A percentile compares a stretch with the other conserved stretches of the same genome.
These are phyloP conservation scores for Closterium sp. DNA, from an alignment of 139 green algal species.

Conservation along the genomic window DNA sequence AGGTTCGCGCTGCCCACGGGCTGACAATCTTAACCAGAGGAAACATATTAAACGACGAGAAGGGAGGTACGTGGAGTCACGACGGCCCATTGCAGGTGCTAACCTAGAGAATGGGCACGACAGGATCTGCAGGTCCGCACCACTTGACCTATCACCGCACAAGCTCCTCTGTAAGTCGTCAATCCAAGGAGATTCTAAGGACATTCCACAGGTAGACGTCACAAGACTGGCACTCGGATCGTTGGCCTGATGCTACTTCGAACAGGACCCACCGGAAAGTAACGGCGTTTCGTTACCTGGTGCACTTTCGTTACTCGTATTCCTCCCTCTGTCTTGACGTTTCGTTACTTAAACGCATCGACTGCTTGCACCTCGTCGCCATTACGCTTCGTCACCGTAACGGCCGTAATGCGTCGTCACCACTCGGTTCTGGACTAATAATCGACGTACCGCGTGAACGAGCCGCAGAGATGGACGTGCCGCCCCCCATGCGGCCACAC, in stretches of 20 bases:
- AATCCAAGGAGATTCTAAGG: background rate
- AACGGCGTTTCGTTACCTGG: background rate
- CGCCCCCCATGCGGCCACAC: constrained; percentile 45
- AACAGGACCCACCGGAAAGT: background rate
- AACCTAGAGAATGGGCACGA: background rate
- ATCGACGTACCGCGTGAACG: constrained; percentile 31
- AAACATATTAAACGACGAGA: background rate
- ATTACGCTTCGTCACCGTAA: too few species aligned
- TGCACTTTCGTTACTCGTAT: too few species aligned
- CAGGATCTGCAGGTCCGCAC: background rate
- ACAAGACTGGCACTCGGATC: background rate
- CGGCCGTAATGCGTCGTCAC: too few species aligned
- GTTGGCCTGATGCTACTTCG: background rate
- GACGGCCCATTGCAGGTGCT: background rate
- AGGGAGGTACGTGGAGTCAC: background rate
- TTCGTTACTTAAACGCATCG: background rate
- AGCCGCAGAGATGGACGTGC: constrained; percentile 43
- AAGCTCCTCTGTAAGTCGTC: too few species aligned
- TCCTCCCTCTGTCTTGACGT: too few species aligned
- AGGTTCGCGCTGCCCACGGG: background rate
- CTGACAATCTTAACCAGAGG: too few species aligned
- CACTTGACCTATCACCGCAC: background rate
- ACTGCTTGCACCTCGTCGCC: too few species aligned
- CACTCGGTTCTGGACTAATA: background rate
- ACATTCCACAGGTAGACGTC: background rate